Evolutionary conservation across 1,284 basidiomycete genomes (phyloP).

Genomic region (Flammula alnicola): DNA sequence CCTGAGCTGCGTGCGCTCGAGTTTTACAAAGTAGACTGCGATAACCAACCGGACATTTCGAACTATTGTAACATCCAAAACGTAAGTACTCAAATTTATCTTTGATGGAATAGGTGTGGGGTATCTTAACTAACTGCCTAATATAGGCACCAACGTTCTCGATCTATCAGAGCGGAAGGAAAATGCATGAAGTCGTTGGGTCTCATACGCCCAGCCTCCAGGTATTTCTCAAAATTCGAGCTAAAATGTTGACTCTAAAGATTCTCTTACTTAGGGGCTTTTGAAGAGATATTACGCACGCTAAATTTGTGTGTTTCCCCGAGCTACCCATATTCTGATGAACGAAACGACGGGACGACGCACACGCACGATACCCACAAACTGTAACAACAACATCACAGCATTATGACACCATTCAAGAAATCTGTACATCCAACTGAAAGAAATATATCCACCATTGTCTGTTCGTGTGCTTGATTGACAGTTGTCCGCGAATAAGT

Average conservation of each 20-base stretch:
- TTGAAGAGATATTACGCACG: not conserved
- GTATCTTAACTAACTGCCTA: not conserved
- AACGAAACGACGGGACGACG: not conserved
- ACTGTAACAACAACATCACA: too few species aligned
- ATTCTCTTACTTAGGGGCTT: slow-evolving; percentile 1
- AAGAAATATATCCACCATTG: too few species aligned
- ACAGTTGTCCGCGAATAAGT: too few species aligned
- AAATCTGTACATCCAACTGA: too few species aligned
- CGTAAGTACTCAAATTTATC: not conserved
- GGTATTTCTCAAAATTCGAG: not conserved
- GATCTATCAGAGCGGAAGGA: slow-evolving; percentile 8
- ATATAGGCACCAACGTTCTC: slow-evolving; percentile 9
- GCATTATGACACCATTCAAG: too few species aligned
- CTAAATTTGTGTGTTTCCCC: not conserved
- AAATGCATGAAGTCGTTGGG: slow-evolving; percentile 12
- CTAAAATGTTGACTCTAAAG: too few species aligned
- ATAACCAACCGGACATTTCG: slow-evolving; percentile 17
- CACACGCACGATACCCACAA: not conserved
- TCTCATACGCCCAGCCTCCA: slow-evolving; percentile 3
- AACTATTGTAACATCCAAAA: slow-evolving; percentile 2
- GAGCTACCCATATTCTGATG: not conserved
- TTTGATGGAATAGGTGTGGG: not conserved
- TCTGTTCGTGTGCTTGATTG: too few species aligned
- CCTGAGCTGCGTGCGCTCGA: slow-evolving; percentile 6
- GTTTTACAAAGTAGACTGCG: slow-evolving; percentile 21